Percentiles rank a stretch among this genome's conserved stretches.
These are phyloP conservation scores for Aureobasidium musti DNA, from an alignment of 2,329 filamentous ascomycete genomes.

Conservation along the genomic window DNA sequence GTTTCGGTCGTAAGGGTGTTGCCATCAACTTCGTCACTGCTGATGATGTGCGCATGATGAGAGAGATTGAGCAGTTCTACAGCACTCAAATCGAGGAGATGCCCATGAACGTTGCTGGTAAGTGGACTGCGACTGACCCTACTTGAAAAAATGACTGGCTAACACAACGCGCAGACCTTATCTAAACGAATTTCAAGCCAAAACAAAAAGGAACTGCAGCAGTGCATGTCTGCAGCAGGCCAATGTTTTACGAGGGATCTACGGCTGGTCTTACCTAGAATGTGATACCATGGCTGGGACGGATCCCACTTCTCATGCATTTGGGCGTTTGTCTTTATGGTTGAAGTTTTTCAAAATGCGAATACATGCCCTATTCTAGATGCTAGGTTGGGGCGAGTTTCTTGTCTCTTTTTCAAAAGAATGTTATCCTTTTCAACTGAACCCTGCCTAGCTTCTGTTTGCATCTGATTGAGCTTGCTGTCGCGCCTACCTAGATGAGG, in stretches of 20 bases:
- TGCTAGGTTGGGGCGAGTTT: constrained; percentile 28
- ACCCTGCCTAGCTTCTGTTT: not conserved
- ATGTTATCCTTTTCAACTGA: constrained; percentile 24
- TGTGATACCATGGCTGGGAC: constrained; percentile 28
- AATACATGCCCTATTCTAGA: constrained; percentile 30
- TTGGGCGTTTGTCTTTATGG: constrained; percentile 30
- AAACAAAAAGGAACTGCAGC: constrained; percentile 28
- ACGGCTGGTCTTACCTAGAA: constrained; percentile 26
- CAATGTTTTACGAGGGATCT: constrained; percentile 29
- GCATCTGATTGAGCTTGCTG: constrained; percentile 4
- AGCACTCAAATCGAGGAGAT: constrained; percentile 99
- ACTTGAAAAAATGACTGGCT: constrained; percentile 59
- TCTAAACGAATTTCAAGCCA: constrained; percentile 39
- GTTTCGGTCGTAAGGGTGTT: constrained; percentile 99
- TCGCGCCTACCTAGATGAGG: not conserved
- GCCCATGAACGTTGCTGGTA: constrained; percentile 85
- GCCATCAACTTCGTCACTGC: constrained; percentile 99
- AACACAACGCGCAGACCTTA: constrained; percentile 40
- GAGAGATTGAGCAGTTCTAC: constrained; percentile 99
- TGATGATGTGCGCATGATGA: constrained; percentile 99
- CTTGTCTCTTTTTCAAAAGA: constrained; percentile 27
- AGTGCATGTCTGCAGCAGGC: constrained; percentile 25
- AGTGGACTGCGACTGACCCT: constrained; percentile 39
- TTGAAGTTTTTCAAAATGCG: constrained; percentile 30
- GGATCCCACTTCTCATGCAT: constrained; percentile 29